A percentile compares a stretch with the other conserved stretches of the same genome.
These are phyloP conservation scores for Xerocomellus dryophilus DNA, from an alignment of 768 basidiomycete species.

Conservation along the genomic window DNA sequence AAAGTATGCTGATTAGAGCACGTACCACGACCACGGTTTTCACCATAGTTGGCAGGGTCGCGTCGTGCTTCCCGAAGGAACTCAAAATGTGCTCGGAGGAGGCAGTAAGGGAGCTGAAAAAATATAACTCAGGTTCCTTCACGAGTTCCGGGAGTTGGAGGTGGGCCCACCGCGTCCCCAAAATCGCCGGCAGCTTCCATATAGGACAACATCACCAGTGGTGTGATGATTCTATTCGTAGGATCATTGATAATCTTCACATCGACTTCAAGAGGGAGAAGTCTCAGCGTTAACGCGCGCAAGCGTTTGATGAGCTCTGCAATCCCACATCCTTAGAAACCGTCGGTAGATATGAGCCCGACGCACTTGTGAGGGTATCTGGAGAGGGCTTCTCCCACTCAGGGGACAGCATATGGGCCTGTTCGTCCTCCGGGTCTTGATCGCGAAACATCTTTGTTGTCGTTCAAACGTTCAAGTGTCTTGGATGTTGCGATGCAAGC, in stretches of 20 bases:
- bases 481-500: not conserved
- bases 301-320: slow-evolving; percentile 80
- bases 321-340: not conserved
- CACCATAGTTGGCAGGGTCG: slow-evolving; percentile 82
- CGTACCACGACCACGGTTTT: slow-evolving; percentile 77
- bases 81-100: slow-evolving; percentile 71
- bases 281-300: slow-evolving; percentile 65
- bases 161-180: slow-evolving; percentile 63
- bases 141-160: not conserved
- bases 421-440: slow-evolving; percentile 35
- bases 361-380: slow-evolving; percentile 73
- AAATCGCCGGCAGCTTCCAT: slow-evolving; percentile 85
- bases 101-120: slow-evolving; percentile 72
- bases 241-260: slow-evolving; percentile 62
- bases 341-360: not conserved
- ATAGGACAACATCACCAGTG: slow-evolving; percentile 73
- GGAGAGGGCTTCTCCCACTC: slow-evolving; percentile 57
- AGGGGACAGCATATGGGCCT: slow-evolving; percentile 42
- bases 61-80: slow-evolving; percentile 81
- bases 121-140: not conserved
- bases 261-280: slow-evolving; percentile 82
- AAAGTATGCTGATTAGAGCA: not conserved
- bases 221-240: slow-evolving; percentile 82
- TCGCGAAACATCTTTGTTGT: slow-evolving; percentile 26
- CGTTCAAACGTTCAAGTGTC: not conserved